These are phyloP conservation scores for Chenopodium formosanum DNA, from an alignment of 148 eudicot genomes.

Conservation along the genomic window DNA sequence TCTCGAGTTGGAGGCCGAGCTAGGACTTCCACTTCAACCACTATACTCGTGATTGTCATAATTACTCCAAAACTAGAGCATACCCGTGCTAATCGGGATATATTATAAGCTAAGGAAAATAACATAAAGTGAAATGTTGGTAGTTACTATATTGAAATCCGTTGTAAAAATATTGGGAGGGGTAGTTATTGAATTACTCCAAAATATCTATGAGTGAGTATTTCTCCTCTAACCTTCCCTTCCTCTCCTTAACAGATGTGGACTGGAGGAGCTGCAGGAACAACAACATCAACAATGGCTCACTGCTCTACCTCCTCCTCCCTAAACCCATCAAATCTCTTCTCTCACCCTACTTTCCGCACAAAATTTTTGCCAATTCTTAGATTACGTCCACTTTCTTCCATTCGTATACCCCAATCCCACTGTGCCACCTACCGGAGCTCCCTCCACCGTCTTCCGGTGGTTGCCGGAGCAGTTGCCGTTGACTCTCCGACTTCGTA, in stretches of 20 bases:
- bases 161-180: too few relatives aligned
- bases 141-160: too few relatives aligned
- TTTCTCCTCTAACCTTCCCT: not conserved
- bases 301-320: not conserved
- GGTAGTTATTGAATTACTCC: too few relatives aligned
- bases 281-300: constrained; percentile 12
- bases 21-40: too few relatives aligned
- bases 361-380: constrained; percentile 1
- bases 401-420: not conserved
- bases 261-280: not conserved
- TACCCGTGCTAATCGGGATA: too few relatives aligned
- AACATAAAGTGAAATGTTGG: too few relatives aligned
- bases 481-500: constrained; percentile 46
- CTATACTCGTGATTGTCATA: too few relatives aligned
- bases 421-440: constrained; percentile 20
- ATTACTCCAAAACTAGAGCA: too few relatives aligned
- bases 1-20: too few relatives aligned
- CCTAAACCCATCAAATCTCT: not conserved
- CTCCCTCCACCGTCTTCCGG: constrained; percentile 9
- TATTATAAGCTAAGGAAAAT: too few relatives aligned
- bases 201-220: too few relatives aligned
- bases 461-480: constrained; percentile 32
- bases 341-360: not conserved
- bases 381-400: constrained; percentile 1
- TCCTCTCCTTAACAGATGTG: not conserved